phyloP scores from a whole-genome alignment of 352 stramenopile genomes.

The Globisporangium carolinianum region DNA sequence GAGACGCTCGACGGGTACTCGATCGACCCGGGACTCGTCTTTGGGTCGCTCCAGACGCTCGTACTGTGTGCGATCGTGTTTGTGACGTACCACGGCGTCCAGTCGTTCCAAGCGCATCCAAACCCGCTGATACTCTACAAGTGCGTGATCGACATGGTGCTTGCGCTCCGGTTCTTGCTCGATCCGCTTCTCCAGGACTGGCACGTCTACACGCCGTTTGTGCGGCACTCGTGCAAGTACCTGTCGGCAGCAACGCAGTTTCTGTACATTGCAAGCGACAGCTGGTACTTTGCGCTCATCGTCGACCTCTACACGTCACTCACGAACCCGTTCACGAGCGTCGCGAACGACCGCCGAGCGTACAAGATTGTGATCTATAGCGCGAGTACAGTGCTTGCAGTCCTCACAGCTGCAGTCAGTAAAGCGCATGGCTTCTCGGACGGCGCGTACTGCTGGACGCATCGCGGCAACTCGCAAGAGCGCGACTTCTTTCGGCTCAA shows the following conservation, averaged over 20 bases:
- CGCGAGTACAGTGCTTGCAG: conserved; percentile 25
- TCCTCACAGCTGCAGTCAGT: conserved; percentile 30
- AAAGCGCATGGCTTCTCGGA: conserved; percentile 51
- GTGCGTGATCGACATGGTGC: conserved; percentile 61
- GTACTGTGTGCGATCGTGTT: conserved; percentile 64
- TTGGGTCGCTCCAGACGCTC: conserved; percentile 71
- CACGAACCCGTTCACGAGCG: conserved; percentile 83
- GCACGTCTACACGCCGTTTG: conserved; percentile 28
- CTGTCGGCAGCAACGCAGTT: conserved; percentile 75
- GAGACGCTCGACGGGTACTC: conserved; percentile 80
- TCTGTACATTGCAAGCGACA: conserved; percentile 70
- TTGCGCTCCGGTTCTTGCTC: conserved; percentile 66
- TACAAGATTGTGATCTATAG: conserved; percentile 64
- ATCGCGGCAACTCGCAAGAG: conserved; percentile 33
- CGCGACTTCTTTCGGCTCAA: conserved; percentile 71
- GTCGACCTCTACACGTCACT: conserved; percentile 68
- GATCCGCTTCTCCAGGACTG: conserved; percentile 53
- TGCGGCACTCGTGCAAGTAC: conserved; percentile 35
- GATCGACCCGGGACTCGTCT: conserved; percentile 63
- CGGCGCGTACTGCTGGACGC: conserved; percentile 77
- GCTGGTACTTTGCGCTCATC: conserved; percentile 80
- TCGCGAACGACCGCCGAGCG: conserved; percentile 46
- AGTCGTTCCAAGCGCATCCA: conserved; percentile 68
- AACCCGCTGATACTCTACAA: conserved; percentile 86
- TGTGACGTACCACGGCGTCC: conserved; percentile 70